These are phyloP conservation scores for Lichtheimia hyalospora DNA, from an alignment of 371 early-diverging fungal genomes.

Conservation along the genomic window DNA sequence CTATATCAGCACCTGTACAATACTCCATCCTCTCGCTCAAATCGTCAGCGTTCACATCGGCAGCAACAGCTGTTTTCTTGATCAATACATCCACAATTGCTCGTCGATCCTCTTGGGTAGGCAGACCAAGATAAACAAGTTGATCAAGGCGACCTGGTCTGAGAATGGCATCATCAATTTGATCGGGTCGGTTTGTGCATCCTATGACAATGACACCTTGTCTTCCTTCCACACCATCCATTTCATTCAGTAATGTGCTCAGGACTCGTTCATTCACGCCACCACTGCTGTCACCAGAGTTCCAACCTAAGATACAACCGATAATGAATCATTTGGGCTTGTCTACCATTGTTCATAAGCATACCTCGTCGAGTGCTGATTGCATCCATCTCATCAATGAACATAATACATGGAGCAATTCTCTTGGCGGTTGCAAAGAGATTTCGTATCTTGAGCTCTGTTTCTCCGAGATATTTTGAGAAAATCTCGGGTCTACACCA, in stretches of 20 bases:
- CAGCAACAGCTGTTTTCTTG: constrained; percentile 13
- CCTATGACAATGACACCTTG: constrained; percentile 79
- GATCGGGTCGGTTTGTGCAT: constrained; percentile 76
- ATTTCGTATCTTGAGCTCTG: constrained; percentile 77
- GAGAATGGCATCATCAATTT: constrained; percentile 86
- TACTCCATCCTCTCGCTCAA: constrained; percentile 52
- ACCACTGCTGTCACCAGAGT: constrained; percentile 50
- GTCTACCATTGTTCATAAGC: neutral
- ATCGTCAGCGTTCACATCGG: constrained; percentile 33
- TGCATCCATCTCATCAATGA: constrained; percentile 90
- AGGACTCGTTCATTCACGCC: constrained; percentile 81
- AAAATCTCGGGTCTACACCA: constrained; percentile 70
- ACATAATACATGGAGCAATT: constrained; percentile 84
- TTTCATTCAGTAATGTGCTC: constrained; percentile 74
- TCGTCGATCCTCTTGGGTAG: constrained; percentile 50
- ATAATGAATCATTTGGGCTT: neutral
- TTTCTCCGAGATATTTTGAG: constrained; percentile 91
- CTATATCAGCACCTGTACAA: constrained; percentile 67
- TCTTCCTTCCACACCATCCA: constrained; percentile 79
- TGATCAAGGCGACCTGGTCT: constrained; percentile 84
- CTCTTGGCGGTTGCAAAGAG: constrained; percentile 85
- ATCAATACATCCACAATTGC: constrained; percentile 47
- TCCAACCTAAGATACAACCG: constrained; percentile 38
- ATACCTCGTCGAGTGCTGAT: constrained; percentile 79
- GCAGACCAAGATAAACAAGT: constrained; percentile 66